These are phyloP conservation scores for Metschnikowia gelsemii DNA, from an alignment of 805 yeast genomes.

Conservation along the genomic window DNA sequence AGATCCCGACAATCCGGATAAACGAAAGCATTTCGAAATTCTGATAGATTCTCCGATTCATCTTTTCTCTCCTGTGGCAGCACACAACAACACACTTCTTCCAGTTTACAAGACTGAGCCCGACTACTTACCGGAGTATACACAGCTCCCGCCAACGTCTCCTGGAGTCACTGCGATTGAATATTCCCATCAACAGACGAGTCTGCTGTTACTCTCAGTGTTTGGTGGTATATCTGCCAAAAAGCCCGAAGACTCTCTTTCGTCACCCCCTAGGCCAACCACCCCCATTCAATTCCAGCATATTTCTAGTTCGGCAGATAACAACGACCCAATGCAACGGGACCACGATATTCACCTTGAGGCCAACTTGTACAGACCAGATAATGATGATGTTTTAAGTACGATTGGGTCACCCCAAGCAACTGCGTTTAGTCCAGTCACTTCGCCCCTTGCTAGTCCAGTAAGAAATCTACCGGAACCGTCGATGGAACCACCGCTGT, in stretches of 20 bases:
- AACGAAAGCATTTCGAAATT: conserved; percentile 89
- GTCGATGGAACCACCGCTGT: conserved; percentile 19
- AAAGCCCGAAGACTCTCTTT: conserved; percentile 1
- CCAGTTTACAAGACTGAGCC: conserved; percentile 60
- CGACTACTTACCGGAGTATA: conserved; percentile 26
- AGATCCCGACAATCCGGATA: conserved; percentile 52
- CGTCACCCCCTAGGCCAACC: neutral
- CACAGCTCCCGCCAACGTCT: conserved; percentile 49
- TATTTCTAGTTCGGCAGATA: conserved; percentile 25
- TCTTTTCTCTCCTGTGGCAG: conserved; percentile 70
- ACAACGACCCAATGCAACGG: conserved; percentile 36
- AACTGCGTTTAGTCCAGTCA: conserved; percentile 17
- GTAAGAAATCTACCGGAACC: conserved; percentile 12
- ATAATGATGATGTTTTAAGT: conserved; percentile 29
- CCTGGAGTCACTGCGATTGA: conserved; percentile 55
- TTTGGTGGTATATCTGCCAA: conserved; percentile 1
- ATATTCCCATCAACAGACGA: conserved; percentile 11
- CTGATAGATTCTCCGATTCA: conserved; percentile 94
- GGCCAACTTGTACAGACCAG: conserved; percentile 56
- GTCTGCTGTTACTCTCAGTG: conserved; percentile 8
- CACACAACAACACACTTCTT: conserved; percentile 73
- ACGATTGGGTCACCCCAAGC: conserved; percentile 21
- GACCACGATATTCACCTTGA: conserved; percentile 43
- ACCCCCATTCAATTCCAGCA: conserved; percentile 28
- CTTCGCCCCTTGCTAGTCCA: conserved; percentile 15